These are phyloP conservation scores for Edaphochlamys debaryana DNA, from an alignment of 139 green algal species.

Conservation along the genomic window DNA sequence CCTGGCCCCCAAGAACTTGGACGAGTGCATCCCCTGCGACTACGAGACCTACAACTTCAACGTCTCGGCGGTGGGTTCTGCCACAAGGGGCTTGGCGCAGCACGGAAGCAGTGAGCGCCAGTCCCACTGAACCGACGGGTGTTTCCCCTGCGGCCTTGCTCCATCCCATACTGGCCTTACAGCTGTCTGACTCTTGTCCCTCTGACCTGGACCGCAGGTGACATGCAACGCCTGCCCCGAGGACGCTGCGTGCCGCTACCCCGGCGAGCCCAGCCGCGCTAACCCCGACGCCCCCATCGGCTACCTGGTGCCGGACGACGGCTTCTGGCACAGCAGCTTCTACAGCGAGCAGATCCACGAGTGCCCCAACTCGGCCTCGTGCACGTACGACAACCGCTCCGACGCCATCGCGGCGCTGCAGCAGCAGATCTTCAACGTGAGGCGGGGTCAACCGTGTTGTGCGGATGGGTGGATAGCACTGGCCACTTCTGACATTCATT, in stretches of 20 bases:
- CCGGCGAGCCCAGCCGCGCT: background rate
- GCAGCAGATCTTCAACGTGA: background rate
- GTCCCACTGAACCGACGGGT: background rate
- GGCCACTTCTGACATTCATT: background rate
- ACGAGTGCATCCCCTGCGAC: constrained; percentile 27
- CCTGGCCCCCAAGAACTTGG: constrained; percentile 6
- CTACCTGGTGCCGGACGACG: constrained; percentile 21
- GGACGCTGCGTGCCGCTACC: constrained; percentile 8
- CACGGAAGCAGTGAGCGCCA: background rate
- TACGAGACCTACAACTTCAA: constrained; percentile 22
- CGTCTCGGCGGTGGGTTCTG: constrained; percentile 3
- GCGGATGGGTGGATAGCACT: background rate
- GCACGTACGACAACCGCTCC: background rate
- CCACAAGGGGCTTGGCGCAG: background rate
- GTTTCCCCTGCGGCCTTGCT: too few species aligned
- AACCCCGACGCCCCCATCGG: background rate
- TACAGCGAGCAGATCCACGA: constrained; percentile 35
- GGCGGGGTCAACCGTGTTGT: background rate
- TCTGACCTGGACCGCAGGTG: background rate
- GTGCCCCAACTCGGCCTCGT: constrained; percentile 10
- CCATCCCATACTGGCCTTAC: background rate
- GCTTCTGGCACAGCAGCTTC: constrained; percentile 35
- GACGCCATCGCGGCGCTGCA: background rate
- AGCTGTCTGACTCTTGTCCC: background rate
- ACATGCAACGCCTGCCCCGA: background rate